Conservation (phyloP, 2,329 filamentous ascomycete species). For the Calycina marina region DNA sequence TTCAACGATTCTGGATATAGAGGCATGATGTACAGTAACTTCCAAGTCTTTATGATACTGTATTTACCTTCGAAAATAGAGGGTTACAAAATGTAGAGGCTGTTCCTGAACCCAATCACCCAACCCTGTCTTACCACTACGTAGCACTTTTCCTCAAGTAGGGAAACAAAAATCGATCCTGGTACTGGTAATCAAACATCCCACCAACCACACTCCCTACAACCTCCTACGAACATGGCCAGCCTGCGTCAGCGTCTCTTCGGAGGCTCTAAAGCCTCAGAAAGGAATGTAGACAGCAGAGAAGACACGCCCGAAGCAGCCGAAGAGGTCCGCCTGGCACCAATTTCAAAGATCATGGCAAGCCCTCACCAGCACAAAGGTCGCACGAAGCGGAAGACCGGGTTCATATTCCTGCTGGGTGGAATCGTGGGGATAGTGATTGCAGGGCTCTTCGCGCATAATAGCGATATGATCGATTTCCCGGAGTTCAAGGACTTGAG, state of each 20-base stretch:
- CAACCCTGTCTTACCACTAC: no score
- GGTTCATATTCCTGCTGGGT: constrained; percentile 75
- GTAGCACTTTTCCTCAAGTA: no score
- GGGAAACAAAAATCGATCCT: no score
- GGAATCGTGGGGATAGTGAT: constrained; percentile 81
- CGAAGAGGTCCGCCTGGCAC: constrained; percentile 35
- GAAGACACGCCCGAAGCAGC: constrained; percentile 15
- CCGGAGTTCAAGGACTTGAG: constrained; percentile 56
- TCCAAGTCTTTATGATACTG: no score
- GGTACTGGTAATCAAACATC: no score
- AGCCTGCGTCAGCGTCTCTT: constrained; percentile 15
- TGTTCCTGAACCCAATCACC: no score
- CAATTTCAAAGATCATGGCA: constrained; percentile 29
- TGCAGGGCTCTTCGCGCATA: constrained; percentile 79
- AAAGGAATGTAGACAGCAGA: constrained; percentile 5
- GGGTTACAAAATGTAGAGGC: no score
- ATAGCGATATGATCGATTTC: constrained; percentile 78
- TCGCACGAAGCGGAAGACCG: constrained; percentile 45
- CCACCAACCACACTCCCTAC: no score
- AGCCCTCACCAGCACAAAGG: constrained; percentile 7
- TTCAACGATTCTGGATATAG: no score
- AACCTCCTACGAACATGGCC: constrained; percentile 5
- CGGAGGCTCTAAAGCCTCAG: constrained; percentile 6
- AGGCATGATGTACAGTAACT: no score
- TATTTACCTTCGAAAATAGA: no score